Evolutionary conservation across 164 flowering plant species (phyloP).

Genomic region (Malania oleifera): DNA sequence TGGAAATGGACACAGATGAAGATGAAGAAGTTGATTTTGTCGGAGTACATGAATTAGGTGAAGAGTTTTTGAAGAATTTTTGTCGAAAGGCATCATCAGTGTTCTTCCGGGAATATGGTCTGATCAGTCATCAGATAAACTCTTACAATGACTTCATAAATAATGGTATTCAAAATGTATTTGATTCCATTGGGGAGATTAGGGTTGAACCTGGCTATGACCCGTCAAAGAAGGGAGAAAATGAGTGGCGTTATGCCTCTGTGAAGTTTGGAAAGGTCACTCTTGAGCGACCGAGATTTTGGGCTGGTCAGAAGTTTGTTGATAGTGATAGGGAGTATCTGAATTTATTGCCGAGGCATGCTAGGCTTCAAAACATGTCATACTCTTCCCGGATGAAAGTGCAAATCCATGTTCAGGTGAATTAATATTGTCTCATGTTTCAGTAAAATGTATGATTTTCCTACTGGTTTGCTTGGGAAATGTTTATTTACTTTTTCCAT

Average conservation of each 20-base stretch:
- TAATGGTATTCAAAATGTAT: conserved; percentile 51
- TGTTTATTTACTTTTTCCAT: neutral
- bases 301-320: conserved; percentile 31
- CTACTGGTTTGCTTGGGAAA: neutral
- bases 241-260: conserved; percentile 58
- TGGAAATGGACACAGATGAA: conserved; percentile 28
- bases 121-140: conserved; percentile 74
- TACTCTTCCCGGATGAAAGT: conserved; percentile 70
- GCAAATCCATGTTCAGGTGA: conserved; percentile 51
- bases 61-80: conserved; percentile 33
- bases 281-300: conserved; percentile 50
- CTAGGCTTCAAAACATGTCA: conserved; percentile 85
- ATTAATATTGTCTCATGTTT: neutral
- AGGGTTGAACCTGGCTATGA: conserved; percentile 69
- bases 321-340: conserved; percentile 28
- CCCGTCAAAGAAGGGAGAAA: conserved; percentile 63
- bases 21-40: conserved; percentile 15
- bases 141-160: conserved; percentile 69
- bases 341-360: conserved; percentile 64
- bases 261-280: conserved; percentile 65
- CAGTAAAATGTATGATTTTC: neutral
- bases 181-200: conserved; percentile 67
- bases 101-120: conserved; percentile 66
- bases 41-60: conserved; percentile 21
- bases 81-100: conserved; percentile 45